Base-by-base conservation (phyloP, 2,329 filamentous ascomycete genomes). In the Verticillium klebahnii region DNA sequence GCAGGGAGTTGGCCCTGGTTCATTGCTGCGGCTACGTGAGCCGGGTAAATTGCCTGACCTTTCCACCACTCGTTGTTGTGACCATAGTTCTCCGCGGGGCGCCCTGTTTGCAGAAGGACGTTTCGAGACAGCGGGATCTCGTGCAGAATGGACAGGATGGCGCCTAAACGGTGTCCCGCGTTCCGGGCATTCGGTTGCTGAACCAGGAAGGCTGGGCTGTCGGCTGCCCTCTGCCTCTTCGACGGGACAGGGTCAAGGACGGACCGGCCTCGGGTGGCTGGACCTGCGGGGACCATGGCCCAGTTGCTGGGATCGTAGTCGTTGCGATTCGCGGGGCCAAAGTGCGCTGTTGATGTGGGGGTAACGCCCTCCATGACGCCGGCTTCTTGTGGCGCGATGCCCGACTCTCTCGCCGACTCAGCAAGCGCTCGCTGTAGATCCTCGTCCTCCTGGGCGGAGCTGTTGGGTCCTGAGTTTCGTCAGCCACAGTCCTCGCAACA, bases 1-100 rank as follows among this genome's bases (percentile, higher is more conserved):
- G 69, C 76, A 37, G 70, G 63, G 1, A 69, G 56, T 34, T 75
- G 72, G 54, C 66, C 71, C 17, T 66, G 65, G 58, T 70, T 69
- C 67, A 75, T 70, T 57, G 70, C 72, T 5, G 70, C 69, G 5
- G 78, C 69, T 31, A 73, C 69, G 11, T 78, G 74, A 2, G 75
- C 73, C 36, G 72, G 73, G 5, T 78, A 65, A 40, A 88, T 87
- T 9, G 77, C 70, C 56, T 80, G 76, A 3, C 86, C 86, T 64
- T 79, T 82, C 86, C 86, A 89, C 86, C 86, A 89, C 63, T 85
- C 80, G 14, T 74, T 74, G 65, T 84, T 78, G 65, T 82, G 77
- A 1, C 85, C 85, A 64, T 88, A 89, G 37, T 74, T 78, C 1
- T 73, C 67, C 2, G 78, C 73, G 5, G 78, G 70, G 3, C 69